phyloP scores from a whole-genome alignment of 2,329 filamentous ascomycete genomes.

The Leptographium lundbergii region DNA sequence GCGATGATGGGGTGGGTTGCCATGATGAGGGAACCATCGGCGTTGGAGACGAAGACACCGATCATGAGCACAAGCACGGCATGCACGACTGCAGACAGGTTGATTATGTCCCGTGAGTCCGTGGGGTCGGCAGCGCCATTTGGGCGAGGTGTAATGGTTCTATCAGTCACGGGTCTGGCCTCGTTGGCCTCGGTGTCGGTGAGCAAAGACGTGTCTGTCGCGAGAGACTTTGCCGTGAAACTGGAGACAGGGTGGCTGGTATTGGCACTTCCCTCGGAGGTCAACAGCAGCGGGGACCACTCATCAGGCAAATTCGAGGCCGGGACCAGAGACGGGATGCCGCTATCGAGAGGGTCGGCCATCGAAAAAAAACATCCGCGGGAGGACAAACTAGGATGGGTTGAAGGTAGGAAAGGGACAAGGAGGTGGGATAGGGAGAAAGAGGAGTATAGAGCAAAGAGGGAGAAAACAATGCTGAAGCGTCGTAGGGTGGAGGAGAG shows the following conservation, averaged over 20 bases:
- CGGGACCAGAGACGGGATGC: background rate
- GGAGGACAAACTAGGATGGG: background rate
- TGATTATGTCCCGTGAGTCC: background rate
- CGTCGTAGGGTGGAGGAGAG: background rate
- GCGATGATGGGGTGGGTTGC: slow-evolving; percentile 52
- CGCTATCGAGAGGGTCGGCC: background rate
- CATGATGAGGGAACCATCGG: slow-evolving; percentile 51
- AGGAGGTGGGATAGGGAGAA: background rate
- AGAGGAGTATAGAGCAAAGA: background rate
- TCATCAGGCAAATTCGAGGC: background rate
- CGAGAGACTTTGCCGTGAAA: background rate
- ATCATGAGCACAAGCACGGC: slow-evolving; percentile 10
- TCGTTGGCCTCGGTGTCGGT: slow-evolving; percentile 7
- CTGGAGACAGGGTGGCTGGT: background rate
- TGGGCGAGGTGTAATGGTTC: background rate
- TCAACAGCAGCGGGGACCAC: slow-evolving; percentile 5
- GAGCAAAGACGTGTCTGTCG: background rate
- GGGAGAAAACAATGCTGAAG: background rate
- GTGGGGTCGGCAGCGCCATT: background rate
- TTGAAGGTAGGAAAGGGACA: no score
- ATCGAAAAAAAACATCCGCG: background rate
- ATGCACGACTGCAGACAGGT: background rate
- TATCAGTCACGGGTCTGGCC: background rate
- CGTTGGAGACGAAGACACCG: slow-evolving; percentile 53
- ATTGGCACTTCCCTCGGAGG: background rate